phyloP scores from a whole-genome alignment of 164 flowering plant genomes.

The Aristolochia contorta region DNA sequence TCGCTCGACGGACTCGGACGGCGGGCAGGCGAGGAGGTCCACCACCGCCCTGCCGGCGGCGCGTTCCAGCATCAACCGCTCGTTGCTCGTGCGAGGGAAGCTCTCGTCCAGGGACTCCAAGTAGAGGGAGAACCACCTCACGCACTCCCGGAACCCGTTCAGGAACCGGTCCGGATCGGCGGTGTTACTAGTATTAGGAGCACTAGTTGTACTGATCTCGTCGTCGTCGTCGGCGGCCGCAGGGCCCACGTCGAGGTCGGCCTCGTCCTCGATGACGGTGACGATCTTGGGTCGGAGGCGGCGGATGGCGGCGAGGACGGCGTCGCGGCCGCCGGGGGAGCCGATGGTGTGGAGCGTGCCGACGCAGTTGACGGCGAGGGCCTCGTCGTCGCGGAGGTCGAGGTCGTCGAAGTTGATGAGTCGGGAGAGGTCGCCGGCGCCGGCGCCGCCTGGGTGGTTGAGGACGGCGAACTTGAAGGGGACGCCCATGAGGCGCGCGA shows the following conservation, averaged over 20 bases:
- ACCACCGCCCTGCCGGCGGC: slow-evolving; percentile 68
- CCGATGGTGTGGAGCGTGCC: slow-evolving; percentile 50
- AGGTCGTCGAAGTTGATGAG: slow-evolving; percentile 33
- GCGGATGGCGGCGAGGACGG: slow-evolving; percentile 36
- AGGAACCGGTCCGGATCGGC: slow-evolving; percentile 48
- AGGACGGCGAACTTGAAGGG: slow-evolving; percentile 68
- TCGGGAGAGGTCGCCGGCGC: slow-evolving; percentile 58
- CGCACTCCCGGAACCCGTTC: slow-evolving; percentile 52
- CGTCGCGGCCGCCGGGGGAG: slow-evolving; percentile 30
- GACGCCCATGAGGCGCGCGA: slow-evolving; percentile 95
- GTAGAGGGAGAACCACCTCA: slow-evolving; percentile 74
- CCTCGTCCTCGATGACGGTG: slow-evolving; percentile 88
- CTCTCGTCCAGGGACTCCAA: slow-evolving; percentile 79
- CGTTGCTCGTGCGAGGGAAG: slow-evolving; percentile 67
- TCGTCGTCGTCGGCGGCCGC: too few relatives aligned
- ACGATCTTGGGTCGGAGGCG: slow-evolving; percentile 57
- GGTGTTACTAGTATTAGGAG: too few relatives aligned
- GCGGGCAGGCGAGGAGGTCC: slow-evolving; percentile 61
- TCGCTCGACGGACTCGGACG: slow-evolving; percentile 51
- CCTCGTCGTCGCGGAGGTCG: slow-evolving; percentile 63
- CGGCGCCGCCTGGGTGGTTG: slow-evolving; percentile 47
- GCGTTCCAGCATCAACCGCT: slow-evolving; percentile 76
- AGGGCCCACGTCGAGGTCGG: slow-evolving; percentile 51
- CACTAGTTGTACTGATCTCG: too few relatives aligned
- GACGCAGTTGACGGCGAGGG: slow-evolving; percentile 64